Evolutionary conservation across 345 rosid species (phyloP).

Genomic region (Populus nigra): DNA sequence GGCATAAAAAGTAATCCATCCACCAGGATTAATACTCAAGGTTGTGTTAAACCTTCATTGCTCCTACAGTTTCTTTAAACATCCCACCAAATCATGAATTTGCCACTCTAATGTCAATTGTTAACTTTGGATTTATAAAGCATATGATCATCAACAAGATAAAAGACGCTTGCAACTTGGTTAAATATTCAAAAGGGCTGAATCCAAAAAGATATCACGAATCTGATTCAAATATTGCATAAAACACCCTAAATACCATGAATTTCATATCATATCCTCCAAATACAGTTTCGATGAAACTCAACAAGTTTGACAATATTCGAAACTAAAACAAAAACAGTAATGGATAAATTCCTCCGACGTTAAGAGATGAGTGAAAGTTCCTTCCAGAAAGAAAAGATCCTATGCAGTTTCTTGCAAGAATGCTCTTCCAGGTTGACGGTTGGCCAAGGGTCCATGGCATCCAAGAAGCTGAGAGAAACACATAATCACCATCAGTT

Average conservation of each 20-base stretch:
- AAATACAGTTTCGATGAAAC: background rate
- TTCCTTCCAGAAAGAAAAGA: background rate
- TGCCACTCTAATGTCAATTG: no score
- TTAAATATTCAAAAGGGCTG: no score
- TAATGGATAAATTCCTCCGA: background rate
- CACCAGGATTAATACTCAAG: no score
- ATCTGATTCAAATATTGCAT: background rate
- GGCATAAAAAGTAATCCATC: no score
- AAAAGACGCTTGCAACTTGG: background rate
- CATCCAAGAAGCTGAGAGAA: constrained; percentile 62
- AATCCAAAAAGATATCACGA: background rate
- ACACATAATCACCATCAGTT: background rate
- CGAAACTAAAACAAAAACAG: background rate
- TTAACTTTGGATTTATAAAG: no score
- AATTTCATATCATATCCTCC: background rate
- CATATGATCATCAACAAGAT: background rate
- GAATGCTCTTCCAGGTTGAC: constrained; percentile 65
- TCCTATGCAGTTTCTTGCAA: constrained; percentile 37
- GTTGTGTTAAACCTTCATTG: no score
- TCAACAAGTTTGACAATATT: background rate
- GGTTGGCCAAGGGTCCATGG: constrained; percentile 62
- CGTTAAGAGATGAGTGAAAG: background rate
- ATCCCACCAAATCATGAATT: no score
- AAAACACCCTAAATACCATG: background rate
- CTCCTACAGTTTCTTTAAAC: no score